Evolutionary conservation across 2,329 filamentous ascomycete genomes (phyloP).

Genomic region (Botrytis hyacinthi): DNA sequence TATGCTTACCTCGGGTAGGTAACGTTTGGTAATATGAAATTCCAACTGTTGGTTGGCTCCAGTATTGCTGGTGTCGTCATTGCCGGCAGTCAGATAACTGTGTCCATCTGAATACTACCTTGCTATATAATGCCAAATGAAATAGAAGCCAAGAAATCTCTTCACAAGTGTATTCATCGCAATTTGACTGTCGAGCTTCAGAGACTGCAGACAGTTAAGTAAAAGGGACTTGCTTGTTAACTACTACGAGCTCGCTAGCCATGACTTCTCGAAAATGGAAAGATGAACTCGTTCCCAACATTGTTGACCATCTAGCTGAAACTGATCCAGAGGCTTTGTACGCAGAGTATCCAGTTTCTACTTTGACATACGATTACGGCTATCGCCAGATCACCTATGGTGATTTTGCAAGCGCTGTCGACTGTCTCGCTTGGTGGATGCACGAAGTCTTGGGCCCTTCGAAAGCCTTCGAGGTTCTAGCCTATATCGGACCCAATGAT

Average conservation of each 20-base stretch:
- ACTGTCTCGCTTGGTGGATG: constrained; percentile 26
- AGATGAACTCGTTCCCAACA: neutral
- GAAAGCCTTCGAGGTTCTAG: constrained; percentile 41
- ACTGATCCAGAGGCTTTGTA: neutral
- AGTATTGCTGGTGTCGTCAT: neutral
- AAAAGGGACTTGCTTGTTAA: neutral
- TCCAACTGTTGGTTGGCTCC: neutral
- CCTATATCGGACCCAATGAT: constrained; percentile 43
- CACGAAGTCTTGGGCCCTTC: constrained; percentile 17
- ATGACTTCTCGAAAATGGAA: neutral
- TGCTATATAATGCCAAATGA: neutral
- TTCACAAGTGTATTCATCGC: neutral
- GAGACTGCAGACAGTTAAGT: neutral
- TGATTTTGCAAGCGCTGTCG: constrained; percentile 27
- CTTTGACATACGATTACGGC: neutral
- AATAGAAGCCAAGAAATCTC: neutral
- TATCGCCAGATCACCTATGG: constrained; percentile 22
- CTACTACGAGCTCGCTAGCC: neutral
- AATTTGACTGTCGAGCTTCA: neutral
- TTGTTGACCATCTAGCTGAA: neutral
- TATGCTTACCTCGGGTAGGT: neutral
- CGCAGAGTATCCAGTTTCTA: constrained; percentile 11
- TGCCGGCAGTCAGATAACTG: neutral
- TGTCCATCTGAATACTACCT: neutral
- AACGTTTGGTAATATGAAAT: neutral